Evolutionary conservation across 805 yeast genomes (phyloP).

Genomic region (Cyberlindnera xylosilytica): DNA sequence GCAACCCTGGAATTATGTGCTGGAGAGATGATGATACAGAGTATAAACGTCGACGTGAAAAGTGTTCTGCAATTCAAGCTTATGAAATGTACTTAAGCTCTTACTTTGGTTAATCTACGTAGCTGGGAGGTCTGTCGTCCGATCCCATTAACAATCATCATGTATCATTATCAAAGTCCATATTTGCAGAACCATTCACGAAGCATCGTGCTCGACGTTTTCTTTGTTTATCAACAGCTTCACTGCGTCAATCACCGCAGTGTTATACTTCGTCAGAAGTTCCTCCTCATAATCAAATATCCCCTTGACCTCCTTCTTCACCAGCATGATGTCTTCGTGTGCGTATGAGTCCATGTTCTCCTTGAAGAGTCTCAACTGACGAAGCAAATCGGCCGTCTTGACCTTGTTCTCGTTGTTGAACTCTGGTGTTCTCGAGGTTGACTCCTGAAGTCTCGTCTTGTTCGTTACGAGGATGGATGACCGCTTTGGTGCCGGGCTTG

Average conservation of each 20-base stretch:
- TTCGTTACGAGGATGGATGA: constrained; percentile 10
- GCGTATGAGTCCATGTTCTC: constrained; percentile 21
- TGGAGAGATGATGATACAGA: background rate
- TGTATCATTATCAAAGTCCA: too few species aligned
- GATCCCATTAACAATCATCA: too few species aligned
- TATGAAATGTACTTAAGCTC: too few species aligned
- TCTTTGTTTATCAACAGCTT: constrained; percentile 10
- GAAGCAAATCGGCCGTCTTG: constrained; percentile 16
- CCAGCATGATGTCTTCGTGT: constrained; percentile 18
- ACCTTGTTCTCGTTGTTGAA: constrained; percentile 17
- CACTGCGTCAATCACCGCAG: constrained; percentile 14
- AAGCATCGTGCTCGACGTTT: too few species aligned
- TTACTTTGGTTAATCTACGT: too few species aligned
- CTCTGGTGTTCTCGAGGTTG: background rate
- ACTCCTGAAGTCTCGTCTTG: constrained; percentile 10
- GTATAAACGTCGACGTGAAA: too few species aligned
- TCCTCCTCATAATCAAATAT: constrained; percentile 26
- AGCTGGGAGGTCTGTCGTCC: too few species aligned
- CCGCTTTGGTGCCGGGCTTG: constrained; percentile 10
- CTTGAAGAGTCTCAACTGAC: constrained; percentile 16
- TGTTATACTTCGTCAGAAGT: constrained; percentile 35
- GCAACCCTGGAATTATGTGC: background rate
- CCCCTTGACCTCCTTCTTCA: constrained; percentile 23
- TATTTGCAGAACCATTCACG: too few species aligned
- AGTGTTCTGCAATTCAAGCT: too few species aligned